Percentiles rank a stretch among this genome's conserved stretches.
These are phyloP conservation scores for Vinca minor DNA, from an alignment of 257 asterid genomes.

Conservation along the genomic window DNA sequence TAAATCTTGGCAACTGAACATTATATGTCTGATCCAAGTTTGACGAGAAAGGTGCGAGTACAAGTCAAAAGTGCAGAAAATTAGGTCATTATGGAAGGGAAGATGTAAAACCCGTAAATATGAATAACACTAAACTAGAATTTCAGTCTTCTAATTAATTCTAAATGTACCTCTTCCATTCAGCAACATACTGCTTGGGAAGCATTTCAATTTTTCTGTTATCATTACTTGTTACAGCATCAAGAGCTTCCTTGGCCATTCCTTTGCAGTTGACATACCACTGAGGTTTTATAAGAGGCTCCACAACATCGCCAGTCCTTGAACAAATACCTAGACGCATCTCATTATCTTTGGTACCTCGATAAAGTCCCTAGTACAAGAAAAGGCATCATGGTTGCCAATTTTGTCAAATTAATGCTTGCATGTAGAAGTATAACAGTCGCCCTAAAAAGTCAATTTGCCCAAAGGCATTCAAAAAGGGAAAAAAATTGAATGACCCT, in stretches of 20 bases:
- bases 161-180: conserved; percentile 68
- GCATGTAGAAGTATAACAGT: not conserved
- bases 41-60: not conserved
- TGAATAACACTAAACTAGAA: not conserved
- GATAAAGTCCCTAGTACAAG: conserved; percentile 59
- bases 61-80: conserved; percentile 11
- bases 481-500: not conserved
- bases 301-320: conserved; percentile 77
- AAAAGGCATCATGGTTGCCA: conserved; percentile 3
- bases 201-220: conserved; percentile 58
- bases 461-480: not conserved
- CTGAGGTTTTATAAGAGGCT: conserved; percentile 93
- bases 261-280: conserved; percentile 88
- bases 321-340: conserved; percentile 96
- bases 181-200: conserved; percentile 81
- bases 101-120: not conserved
- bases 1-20: not conserved
- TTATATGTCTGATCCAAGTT: not conserved
- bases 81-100: not conserved
- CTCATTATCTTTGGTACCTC: conserved; percentile 67
- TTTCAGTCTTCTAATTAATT: not conserved
- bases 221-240: conserved; percentile 55
- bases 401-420: not conserved
- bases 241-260: conserved; percentile 81
- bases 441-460: not conserved